Evolutionary conservation across 2,329 filamentous ascomycete genomes (phyloP).

Genomic region (Fusarium nanum): DNA sequence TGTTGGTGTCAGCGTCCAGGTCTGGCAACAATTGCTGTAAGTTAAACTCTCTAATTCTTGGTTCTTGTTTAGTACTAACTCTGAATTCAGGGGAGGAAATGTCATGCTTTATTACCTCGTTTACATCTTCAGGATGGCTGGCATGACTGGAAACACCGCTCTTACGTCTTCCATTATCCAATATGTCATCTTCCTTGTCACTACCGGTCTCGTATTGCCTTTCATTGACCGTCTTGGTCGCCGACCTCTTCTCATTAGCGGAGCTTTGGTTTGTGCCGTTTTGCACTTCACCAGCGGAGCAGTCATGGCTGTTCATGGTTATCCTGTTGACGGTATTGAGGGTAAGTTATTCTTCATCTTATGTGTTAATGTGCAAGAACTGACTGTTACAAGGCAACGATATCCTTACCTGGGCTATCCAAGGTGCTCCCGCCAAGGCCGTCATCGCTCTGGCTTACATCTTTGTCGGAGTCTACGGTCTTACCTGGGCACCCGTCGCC

Average conservation of each 20-base stretch:
- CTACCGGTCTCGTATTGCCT: slow-evolving; percentile 61
- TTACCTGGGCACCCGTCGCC: slow-evolving; percentile 62
- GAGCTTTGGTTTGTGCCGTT: slow-evolving; percentile 58
- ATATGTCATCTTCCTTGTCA: slow-evolving; percentile 67
- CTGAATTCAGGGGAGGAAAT: slow-evolving; percentile 57
- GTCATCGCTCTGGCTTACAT: slow-evolving; percentile 64
- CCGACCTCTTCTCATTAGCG: slow-evolving; percentile 59
- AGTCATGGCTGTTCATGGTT: slow-evolving; percentile 62
- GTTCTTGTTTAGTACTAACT: slow-evolving; percentile 1
- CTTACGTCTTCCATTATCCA: slow-evolving; percentile 65
- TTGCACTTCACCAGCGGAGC: slow-evolving; percentile 62
- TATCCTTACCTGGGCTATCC: slow-evolving; percentile 59
- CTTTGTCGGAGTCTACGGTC: slow-evolving; percentile 53
- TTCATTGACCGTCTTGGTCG: slow-evolving; percentile 63
- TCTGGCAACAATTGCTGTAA: slow-evolving; percentile 64
- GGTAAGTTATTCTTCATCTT: slow-evolving; percentile 25
- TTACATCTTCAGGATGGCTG: slow-evolving; percentile 72
- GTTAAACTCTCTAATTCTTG: not conserved
- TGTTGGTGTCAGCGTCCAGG: slow-evolving; percentile 63
- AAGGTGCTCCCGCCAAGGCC: slow-evolving; percentile 58
- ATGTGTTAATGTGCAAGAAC: not conserved
- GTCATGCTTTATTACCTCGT: slow-evolving; percentile 70
- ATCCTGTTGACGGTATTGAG: slow-evolving; percentile 56
- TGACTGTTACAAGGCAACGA: slow-evolving; percentile 53
- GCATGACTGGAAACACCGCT: slow-evolving; percentile 56